Evolutionary conservation across 331 rosid genomes (phyloP).

Genomic region (Rosa hybrid): DNA sequence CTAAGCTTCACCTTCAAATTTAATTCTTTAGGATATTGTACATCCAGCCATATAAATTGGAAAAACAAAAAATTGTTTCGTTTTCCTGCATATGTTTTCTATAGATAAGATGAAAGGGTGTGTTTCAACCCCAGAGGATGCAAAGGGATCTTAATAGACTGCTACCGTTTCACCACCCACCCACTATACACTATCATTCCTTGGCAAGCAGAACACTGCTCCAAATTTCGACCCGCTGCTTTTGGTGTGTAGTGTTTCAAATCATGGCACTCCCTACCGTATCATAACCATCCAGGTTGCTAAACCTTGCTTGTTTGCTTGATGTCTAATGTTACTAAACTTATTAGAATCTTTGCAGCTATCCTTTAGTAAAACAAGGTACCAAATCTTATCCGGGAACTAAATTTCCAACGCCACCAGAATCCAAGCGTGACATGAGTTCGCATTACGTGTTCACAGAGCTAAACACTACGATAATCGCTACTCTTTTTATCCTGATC

Average conservation of each 20-base stretch:
- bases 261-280: background rate
- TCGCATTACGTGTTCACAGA: no score
- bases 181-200: no score
- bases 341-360: no score
- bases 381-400: background rate
- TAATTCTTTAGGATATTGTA: background rate
- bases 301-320: background rate
- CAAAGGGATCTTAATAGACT: no score
- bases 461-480: background rate
- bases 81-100: background rate
- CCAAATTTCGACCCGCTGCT: no score
- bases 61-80: background rate
- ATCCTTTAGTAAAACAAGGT: background rate
- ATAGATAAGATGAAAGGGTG: background rate
- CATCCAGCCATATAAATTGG: background rate
- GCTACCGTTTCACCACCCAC: no score
- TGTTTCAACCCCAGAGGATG: background rate
- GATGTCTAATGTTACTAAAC: background rate
- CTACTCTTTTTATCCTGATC: background rate
- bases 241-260: background rate
- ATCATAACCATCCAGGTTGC: background rate
- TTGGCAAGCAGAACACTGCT: no score
- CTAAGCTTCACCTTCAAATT: background rate
- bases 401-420: background rate
- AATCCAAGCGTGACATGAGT: background rate